Base-by-base conservation (phyloP, 306 rosid genomes). In the Quercus gilva region DNA sequence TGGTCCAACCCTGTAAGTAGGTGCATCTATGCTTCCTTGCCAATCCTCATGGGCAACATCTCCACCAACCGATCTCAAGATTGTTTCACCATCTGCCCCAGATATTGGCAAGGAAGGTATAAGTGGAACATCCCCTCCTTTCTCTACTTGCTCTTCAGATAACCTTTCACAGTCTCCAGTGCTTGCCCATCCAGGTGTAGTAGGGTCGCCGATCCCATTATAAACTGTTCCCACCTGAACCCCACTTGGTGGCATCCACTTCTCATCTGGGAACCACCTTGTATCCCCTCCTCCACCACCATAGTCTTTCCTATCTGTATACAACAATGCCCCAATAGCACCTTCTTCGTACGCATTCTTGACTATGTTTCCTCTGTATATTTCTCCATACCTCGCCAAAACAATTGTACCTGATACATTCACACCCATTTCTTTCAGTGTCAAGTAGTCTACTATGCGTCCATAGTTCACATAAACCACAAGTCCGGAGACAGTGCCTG, bases 211-310 rank as follows among this genome's bases (percentile, higher is more conserved):
- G 33, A 52, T 1, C 26, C 86, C 93, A 18, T 41, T 72, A 41
- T 83, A 90, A 7, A 88, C 85, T 5, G 92, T 11, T 23, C 97
- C 97, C 77, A 88, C 87, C 80, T 90, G 97, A 51, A 92, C 91
- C 31, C 97, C 94, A 49, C 90, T 90, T 15, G 97, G 97, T 19
- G 97, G 91, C 90, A 92, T 43, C 92, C 92, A 92, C 80, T 83
- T 86, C 0, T 71, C 88, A 13, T 86, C 85, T 7, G 94, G 97
- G 55, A 91, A 91, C 90, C 94, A 88, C 83, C 69, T 52, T 58
- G 35, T 76, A 41, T 23, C 81, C 11, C 80, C 86, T 1, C 31
- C 91, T 5, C 92, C 88, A 19, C 94, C 92, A 14, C 89, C 87
- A 49, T 87, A 90, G 80, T 92, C 94, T 78, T 92, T 88, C 83